Base-by-base conservation (phyloP, 306 rosid genomes). In the Ziziphus jujuba region DNA sequence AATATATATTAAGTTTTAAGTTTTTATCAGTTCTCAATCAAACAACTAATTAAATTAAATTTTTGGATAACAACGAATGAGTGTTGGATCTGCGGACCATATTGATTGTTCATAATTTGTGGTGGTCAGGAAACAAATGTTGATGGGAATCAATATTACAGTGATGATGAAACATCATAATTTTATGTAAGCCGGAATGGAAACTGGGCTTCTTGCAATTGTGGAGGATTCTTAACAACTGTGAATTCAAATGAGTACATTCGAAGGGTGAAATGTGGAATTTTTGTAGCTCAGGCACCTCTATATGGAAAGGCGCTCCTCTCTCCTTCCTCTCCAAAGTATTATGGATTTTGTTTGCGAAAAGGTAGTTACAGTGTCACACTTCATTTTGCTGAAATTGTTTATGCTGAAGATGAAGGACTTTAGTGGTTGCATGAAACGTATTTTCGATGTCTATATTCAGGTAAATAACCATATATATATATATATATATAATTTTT, bases 51-150 rank as follows among this genome's bases (percentile, higher is more conserved):
- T n/a, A n/a, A n/a, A n/a, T n/a, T n/a, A n/a, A n/a, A n/a, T n/a
- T n/a, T n/a, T n/a, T n/a, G n/a, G n/a, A n/a, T n/a, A n/a, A n/a
- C n/a, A n/a, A n/a, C n/a, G n/a, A n/a, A n/a, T n/a, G n/a, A n/a
- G n/a, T n/a, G n/a, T n/a, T n/a, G n/a, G n/a, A n/a, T n/a, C n/a
- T n/a, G n/a, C n/a, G n/a, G n/a, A n/a, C n/a, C n/a, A n/a, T 20
- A 43, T 66, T 77, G 74, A 10, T 67, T 77, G 51, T 67, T 59
- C 47, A 77, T 77, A n/a, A 72, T 66, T 31, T 77, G 77, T 35
- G 82, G 82, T 34, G 78, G 82, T 35, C 8, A 21, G 23, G 24
- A 36, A 51, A 7, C 13, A 61, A 7, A 5, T 0, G 14, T 52
- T 7, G 36, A 25, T 31, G 79, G 75, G 14, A 48, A 56, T 9